Evolutionary conservation across 1,284 basidiomycete genomes (phyloP).

Genomic region (Erythrobasidium hasegawianum): DNA sequence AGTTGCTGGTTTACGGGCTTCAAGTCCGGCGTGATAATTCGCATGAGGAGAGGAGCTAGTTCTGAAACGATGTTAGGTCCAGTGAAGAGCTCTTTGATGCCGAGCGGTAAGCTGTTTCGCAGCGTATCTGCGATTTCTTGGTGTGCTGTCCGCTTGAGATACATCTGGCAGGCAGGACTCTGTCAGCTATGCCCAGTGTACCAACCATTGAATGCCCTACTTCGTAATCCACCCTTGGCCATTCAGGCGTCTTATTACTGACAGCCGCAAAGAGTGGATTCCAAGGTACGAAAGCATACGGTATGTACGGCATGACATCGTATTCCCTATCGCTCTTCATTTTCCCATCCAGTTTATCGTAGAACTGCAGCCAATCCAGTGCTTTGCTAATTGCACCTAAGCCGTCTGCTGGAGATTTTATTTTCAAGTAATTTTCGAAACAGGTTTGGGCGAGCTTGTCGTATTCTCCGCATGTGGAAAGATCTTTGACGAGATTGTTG

Average conservation of each 20-base stretch:
- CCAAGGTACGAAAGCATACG: constrained; percentile 82
- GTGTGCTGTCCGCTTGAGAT: constrained; percentile 67
- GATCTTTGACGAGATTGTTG: constrained; percentile 65
- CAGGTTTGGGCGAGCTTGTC: constrained; percentile 80
- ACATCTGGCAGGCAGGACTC: constrained; percentile 54
- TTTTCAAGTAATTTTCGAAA: constrained; percentile 85
- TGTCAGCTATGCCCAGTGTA: neutral
- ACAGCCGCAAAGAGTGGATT: constrained; percentile 81
- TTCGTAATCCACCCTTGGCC: constrained; percentile 81
- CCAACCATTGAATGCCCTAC: constrained; percentile 49
- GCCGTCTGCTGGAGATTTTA: constrained; percentile 69
- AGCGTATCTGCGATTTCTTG: constrained; percentile 80
- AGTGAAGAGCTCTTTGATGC: constrained; percentile 58
- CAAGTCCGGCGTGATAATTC: constrained; percentile 89
- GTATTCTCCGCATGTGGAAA: constrained; percentile 78
- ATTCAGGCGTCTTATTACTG: constrained; percentile 63
- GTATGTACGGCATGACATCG: constrained; percentile 70
- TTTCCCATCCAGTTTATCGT: constrained; percentile 69
- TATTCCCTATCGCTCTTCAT: constrained; percentile 67
- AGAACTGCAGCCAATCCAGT: constrained; percentile 79
- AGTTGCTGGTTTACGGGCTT: constrained; percentile 90
- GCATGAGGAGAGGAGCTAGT: constrained; percentile 81
- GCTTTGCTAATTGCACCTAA: constrained; percentile 70
- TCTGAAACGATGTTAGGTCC: constrained; percentile 60
- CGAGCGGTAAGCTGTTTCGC: constrained; percentile 53